Evolutionary conservation across 2,329 filamentous ascomycete species (phyloP), one percentile per base, ranked within the genome.

Genomic region (Fusarium newnesense): DNA sequence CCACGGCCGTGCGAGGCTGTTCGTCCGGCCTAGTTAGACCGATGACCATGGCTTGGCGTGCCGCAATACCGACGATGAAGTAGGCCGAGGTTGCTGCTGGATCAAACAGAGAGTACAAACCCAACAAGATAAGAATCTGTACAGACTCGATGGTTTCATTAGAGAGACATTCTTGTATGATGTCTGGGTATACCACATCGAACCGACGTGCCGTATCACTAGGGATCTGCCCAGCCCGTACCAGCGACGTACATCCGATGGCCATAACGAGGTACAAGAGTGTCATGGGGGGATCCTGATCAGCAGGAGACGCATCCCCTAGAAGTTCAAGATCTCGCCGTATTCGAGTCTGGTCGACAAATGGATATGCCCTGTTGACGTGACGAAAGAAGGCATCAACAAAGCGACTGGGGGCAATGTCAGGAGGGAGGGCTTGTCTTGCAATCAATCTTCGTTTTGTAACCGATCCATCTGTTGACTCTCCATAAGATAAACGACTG

Each of bases 381-480:
- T 85, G 82, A 21, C 82, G 80, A 61, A 85, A 85, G 74, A 85
- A 86, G 21, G 84, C 84, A 57, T 85, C 81, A 13, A 84, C 80
- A 30, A 84, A 84, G 24, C 76, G 77, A 16, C 79, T 78, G 10
- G 81, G 80, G 13, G 75, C 69, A 50, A 76, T 73, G 40, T 78
- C 72, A 34, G 73, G 60, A 40, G 76, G 76, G 2, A 78, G 63
- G 32, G 75, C 53, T 34, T 74, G 73, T 16, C 67, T 68, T 9
- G 75, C 56, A 26, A 75, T 67, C 30, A 75, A 52, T 18, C 64
- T 60, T 52, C 74, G 67, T 42, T 64, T 76, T 15, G 63, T 58
- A 13, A 59, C n/a, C 11, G 67, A 70, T 26, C 69, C 69, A n/a
- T 77, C 76, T 5, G 54, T 56, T 30, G 75, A 77, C 28, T 58